phyloP scores from a whole-genome alignment of 2,329 filamentous ascomycete species.

The Lachnellula willkommii region DNA sequence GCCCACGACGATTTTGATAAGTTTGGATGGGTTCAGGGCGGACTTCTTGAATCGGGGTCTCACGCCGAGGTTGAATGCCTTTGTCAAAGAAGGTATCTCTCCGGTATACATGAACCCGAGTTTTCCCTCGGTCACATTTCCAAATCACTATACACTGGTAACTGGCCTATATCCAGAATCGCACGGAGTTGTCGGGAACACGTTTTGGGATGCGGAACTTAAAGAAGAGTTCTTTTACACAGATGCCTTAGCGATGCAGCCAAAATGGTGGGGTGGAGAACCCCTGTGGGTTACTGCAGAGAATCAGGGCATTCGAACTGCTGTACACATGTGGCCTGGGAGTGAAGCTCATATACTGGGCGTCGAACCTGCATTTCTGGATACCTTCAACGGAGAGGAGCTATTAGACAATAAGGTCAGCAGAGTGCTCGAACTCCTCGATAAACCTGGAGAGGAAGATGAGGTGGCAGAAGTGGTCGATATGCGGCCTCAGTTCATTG shows the following conservation, averaged over 20 bases:
- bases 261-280: conserved; percentile 93
- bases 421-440: conserved; percentile 75
- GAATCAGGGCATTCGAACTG: conserved; percentile 68
- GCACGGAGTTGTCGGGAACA: conserved; percentile 90
- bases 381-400: conserved; percentile 79
- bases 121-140: conserved; percentile 95
- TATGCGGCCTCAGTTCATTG: conserved; percentile 81
- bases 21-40: conserved; percentile 87
- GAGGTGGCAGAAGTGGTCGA: conserved; percentile 43
- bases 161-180: conserved; percentile 90
- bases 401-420: conserved; percentile 68
- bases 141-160: conserved; percentile 89
- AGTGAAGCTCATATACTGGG: conserved; percentile 78
- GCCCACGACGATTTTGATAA: conserved; percentile 89
- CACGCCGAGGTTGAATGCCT: conserved; percentile 71
- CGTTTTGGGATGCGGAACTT: conserved; percentile 80
- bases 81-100: conserved; percentile 79
- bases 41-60: conserved; percentile 82
- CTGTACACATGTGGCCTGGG: conserved; percentile 98
- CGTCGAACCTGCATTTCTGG: conserved; percentile 73
- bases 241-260: conserved; percentile 65
- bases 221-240: conserved; percentile 85
- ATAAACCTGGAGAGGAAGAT: conserved; percentile 69
- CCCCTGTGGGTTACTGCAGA: conserved; percentile 94
- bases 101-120: conserved; percentile 90